Evolutionary conservation across 768 basidiomycete genomes (phyloP).

Genomic region (Saitozyma sp.): DNA sequence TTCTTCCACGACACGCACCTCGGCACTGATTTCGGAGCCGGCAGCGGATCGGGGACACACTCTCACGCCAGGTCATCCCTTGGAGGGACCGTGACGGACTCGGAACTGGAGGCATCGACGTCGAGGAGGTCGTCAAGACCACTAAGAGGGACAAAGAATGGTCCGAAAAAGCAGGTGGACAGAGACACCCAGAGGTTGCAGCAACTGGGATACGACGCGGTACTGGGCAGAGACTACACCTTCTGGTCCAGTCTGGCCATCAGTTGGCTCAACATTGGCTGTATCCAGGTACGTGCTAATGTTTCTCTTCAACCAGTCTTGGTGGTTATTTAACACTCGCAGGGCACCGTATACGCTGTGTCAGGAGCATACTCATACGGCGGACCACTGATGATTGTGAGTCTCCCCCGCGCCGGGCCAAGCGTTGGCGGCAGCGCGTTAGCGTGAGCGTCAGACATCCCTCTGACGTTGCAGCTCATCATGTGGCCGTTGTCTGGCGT

Average conservation of each 20-base stretch:
- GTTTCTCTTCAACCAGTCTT: too few species aligned
- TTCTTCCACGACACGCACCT: too few species aligned
- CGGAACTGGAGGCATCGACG: too few species aligned
- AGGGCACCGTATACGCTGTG: conserved; percentile 48
- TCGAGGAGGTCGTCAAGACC: too few species aligned
- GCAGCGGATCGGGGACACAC: too few species aligned
- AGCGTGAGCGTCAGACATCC: not conserved
- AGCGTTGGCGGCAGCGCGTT: not conserved
- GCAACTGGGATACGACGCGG: conserved; percentile 50
- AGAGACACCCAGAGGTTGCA: conserved; percentile 35
- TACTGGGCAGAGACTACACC: conserved; percentile 49
- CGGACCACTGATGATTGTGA: conserved; percentile 49
- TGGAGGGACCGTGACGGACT: too few species aligned
- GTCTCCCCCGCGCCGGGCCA: conserved; percentile 6
- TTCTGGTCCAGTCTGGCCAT: conserved; percentile 51
- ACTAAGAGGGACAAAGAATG: not conserved
- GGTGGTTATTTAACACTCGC: not conserved
- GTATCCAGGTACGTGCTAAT: conserved; percentile 25
- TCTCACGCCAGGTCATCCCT: too few species aligned
- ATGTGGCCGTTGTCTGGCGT: conserved; percentile 49
- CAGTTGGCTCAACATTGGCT: conserved; percentile 46
- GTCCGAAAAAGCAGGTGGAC: conserved; percentile 24
- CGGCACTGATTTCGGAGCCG: too few species aligned
- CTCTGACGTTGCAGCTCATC: conserved; percentile 29
- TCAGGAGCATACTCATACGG: conserved; percentile 48